Percentiles rank a stretch among this genome's conserved stretches.
Evolutionary conservation across 148 eudicot genomes (phyloP).

Genomic region (Euryodendron excelsum): DNA sequence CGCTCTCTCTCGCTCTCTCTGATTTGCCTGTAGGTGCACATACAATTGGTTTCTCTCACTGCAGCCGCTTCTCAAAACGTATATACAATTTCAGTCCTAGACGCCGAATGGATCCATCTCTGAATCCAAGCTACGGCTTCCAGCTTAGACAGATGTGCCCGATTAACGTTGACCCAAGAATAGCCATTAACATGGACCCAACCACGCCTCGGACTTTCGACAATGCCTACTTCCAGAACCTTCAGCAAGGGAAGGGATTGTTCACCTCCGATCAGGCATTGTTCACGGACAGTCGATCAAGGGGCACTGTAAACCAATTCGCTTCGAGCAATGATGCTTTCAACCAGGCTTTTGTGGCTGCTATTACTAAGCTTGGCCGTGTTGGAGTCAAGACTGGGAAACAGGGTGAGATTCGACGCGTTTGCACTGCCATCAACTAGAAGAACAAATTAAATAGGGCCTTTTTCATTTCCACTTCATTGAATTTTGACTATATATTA

Average conservation of each 20-base stretch:
- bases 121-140: conserved; percentile 44
- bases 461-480: no score
- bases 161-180: conserved; percentile 51
- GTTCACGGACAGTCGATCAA: conserved; percentile 45
- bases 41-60: conserved; percentile 78
- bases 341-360: conserved; percentile 44
- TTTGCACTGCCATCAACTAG: conserved; percentile 36
- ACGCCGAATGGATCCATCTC: conserved; percentile 56
- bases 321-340: conserved; percentile 51
- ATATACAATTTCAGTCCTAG: conserved; percentile 43
- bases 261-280: conserved; percentile 65
- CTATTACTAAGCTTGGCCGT: conserved; percentile 71
- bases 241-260: conserved; percentile 55
- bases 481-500: no score
- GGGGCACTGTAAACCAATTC: conserved; percentile 47
- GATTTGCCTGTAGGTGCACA: conserved; percentile 52
- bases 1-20: no score
- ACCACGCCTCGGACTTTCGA: conserved; percentile 59
- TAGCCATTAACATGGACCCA: conserved; percentile 71
- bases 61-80: conserved; percentile 54
- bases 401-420: conserved; percentile 63
- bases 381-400: conserved; percentile 63
- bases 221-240: conserved; percentile 60
- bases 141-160: conserved; percentile 60
- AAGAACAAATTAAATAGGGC: no score